Base-by-base conservation (phyloP, 2,329 filamentous ascomycete species). In the Aspergillus tubingensis region DNA sequence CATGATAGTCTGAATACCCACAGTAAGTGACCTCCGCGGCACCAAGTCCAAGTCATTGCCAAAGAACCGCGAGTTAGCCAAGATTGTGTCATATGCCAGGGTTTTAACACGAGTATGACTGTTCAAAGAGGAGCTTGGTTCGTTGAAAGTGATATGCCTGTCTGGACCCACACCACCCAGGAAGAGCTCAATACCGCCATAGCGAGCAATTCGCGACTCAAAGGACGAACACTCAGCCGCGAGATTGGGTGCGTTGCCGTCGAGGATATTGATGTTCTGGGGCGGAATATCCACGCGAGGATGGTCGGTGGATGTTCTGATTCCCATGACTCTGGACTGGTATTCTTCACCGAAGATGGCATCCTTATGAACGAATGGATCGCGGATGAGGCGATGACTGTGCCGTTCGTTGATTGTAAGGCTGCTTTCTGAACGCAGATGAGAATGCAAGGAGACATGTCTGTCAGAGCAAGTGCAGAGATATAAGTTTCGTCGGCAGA, bases 341-440 rank as follows among this genome's bases (percentile, higher is more conserved):
- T 95, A 92, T 82, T 99, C 99, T 75, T 97, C 95, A 65, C 89
- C 91, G 76, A 99, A 99, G 72, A 99, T 96, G 63, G 91, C 86
- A 63, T 96, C 91, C 77, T 98, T 99, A 81, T 98, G 90, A 8
- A 90, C 85, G 72, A 99, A 95, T 11, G 99, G 84, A 73, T 99
- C 95, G 57, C 92, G 90, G 55, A 99, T 87, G 21, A 99, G 85
- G 59, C 94, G 91, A 77, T 93, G 92, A 55, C 90, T 89, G 78
- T 96, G 96, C 71, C 91, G 93, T 80, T 99, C 95, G 73, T 97
- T 92, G 87, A 98, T 90, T 2, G 93, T 97, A 60, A 99, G 83
- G 19, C 91, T 94, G 23, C 89, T 96, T 75, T 98, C 92, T 13
- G 86, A 85, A 65, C 91, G 90, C 7, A 95, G 95, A 25, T 88